Evolutionary conservation across 1,139 yeast species (phyloP).

Genomic region (Wickerhamiella pararugosa): DNA sequence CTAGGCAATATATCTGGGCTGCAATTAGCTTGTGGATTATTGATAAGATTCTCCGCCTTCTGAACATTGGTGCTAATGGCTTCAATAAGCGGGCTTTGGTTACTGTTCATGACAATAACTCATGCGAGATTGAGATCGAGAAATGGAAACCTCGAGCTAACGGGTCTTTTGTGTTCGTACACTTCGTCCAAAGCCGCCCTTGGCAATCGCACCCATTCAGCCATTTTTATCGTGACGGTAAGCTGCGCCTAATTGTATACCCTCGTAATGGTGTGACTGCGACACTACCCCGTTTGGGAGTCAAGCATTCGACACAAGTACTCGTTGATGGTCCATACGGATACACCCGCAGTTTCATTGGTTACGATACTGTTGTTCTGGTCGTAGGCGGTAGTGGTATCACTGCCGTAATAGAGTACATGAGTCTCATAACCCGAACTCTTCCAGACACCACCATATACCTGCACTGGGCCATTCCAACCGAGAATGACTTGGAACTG

Average conservation of each 20-base stretch:
- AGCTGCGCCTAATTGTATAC: conserved; percentile 22
- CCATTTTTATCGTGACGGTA: conserved; percentile 27
- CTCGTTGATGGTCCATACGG: conserved; percentile 48
- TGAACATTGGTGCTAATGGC: conserved; percentile 21
- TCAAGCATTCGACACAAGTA: conserved; percentile 16
- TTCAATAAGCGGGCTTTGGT: conserved; percentile 18
- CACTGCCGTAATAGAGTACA: conserved; percentile 30
- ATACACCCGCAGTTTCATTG: conserved; percentile 30
- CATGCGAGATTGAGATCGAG: conserved; percentile 2
- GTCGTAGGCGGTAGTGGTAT: conserved; percentile 54
- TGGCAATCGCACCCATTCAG: conserved; percentile 55
- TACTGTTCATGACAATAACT: conserved; percentile 6
- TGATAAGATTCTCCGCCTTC: conserved; percentile 27
- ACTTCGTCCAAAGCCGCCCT: conserved; percentile 29
- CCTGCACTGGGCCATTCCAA: conserved; percentile 40
- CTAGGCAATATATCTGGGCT: conserved; percentile 13
- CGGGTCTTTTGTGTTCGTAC: conserved; percentile 26
- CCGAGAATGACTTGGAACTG: conserved; percentile 33
- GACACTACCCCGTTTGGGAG: conserved; percentile 6
- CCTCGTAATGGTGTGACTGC: conserved; percentile 21
- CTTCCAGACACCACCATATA: conserved; percentile 18
- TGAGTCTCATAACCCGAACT: conserved; percentile 18
- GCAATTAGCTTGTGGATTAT: conserved; percentile 1
- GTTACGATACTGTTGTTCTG: conserved; percentile 35
- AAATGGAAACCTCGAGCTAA: conserved; percentile 21